Base-by-base conservation (phyloP, 805 yeast species). In the Wilhelminamyces savonicus region DNA sequence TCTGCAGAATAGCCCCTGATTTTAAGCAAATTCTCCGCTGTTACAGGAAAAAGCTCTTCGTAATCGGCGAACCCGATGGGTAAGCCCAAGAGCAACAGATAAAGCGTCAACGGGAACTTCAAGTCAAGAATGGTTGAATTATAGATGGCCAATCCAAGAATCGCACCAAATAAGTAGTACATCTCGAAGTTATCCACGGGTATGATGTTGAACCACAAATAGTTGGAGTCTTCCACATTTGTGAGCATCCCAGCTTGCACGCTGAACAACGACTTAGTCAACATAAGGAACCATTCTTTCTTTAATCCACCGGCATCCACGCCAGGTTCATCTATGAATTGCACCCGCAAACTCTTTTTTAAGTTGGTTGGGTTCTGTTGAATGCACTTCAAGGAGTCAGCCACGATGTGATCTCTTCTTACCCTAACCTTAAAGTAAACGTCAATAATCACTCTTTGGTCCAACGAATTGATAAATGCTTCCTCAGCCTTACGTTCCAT, bases 281-380 rank as follows among this genome's bases (percentile, higher is more conserved):
- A 59, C 23, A 88, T 56, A 27, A 76, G 62, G 53, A 92, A 88
- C 98, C 98, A 90, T 48, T 90, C 98, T 48, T 87, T 88, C 44
- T 81, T 76, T 35, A 90, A 66, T 0, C 98, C 98, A 2, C 98
- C 97, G 1, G 87, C 97, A 59, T 90, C 98, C 14, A 90, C 73
- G 0, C 97, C 98, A 0, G 88, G 94, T 48, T 90, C 98, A 35
- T 78, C 78, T 4, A 80, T 59, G 52, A 92, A 90, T 44, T 83
- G 88, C 7, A 92, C 80, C 37, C 76, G 70, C 18, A 90, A 55
- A 2, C 85, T 72, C 47, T 88, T 87, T 43, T 81, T 76, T 34
- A 87, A 62, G 45, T 83, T 84, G 8, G 53, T 51, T 24, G 62
- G 66, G 43, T 75, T 75, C 3, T 64, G 54, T 41, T 76, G 71